Evolutionary conservation across 441 rosid genomes (phyloP).

Genomic region (Euphorbia schlechtendalii): DNA sequence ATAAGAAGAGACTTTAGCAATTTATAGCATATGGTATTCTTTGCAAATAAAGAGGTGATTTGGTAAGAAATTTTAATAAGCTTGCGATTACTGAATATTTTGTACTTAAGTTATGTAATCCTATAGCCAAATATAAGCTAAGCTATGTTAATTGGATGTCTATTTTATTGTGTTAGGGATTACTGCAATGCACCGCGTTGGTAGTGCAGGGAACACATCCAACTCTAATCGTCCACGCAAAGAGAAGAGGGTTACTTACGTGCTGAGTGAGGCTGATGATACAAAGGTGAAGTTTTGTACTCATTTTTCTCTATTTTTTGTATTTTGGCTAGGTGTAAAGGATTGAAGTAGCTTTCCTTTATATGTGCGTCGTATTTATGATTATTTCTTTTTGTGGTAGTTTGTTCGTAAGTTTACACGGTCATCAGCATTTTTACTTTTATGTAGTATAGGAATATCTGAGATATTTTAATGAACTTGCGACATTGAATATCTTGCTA

Average conservation of each 20-base stretch:
- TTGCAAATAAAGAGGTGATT: neutral
- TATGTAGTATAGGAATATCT: neutral
- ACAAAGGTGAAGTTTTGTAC: constrained; percentile 47
- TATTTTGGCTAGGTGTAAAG: neutral
- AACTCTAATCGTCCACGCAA: constrained; percentile 93
- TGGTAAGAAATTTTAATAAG: too few species aligned
- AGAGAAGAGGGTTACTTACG: constrained; percentile 95
- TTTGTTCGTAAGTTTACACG: neutral
- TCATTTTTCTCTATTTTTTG: neutral
- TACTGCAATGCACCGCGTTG: constrained; percentile 96
- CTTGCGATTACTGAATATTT: neutral
- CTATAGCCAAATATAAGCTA: too few species aligned
- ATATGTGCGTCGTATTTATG: neutral
- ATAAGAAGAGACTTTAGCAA: neutral
- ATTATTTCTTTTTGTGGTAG: neutral
- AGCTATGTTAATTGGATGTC: constrained; percentile 3
- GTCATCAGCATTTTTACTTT: neutral
- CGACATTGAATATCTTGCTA: neutral
- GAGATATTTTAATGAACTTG: neutral
- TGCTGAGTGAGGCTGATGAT: constrained; percentile 71
- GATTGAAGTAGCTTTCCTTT: neutral
- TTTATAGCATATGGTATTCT: neutral
- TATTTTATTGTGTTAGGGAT: constrained; percentile 13
- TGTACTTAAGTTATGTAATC: neutral
- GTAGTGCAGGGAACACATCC: constrained; percentile 88